Evolutionary conservation across 352 stramenopile genomes (phyloP).

Genomic region (Phytophthora idaei): DNA sequence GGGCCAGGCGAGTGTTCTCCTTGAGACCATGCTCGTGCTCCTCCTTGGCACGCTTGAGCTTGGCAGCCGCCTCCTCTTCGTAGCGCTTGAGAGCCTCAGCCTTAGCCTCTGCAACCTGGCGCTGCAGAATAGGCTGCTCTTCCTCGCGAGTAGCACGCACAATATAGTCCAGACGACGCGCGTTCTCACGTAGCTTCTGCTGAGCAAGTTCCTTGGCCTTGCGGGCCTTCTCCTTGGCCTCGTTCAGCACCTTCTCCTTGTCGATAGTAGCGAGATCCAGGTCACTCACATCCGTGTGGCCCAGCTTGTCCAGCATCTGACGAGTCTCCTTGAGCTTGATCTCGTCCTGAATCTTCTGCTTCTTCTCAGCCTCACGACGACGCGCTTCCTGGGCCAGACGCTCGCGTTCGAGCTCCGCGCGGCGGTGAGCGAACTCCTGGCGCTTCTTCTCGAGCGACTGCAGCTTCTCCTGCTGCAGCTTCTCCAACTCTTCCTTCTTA

Average conservation of each 20-base stretch:
- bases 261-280: conserved; percentile 79
- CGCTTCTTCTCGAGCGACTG: conserved; percentile 87
- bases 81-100: conserved; percentile 63
- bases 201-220: conserved; percentile 96
- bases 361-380: conserved; percentile 93
- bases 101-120: conserved; percentile 82
- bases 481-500: conserved; percentile 97
- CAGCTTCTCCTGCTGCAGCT: conserved; percentile 92
- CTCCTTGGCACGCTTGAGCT: conserved; percentile 80
- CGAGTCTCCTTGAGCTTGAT: conserved; percentile 93
- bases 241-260: conserved; percentile 86
- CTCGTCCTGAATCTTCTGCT: conserved; percentile 96
- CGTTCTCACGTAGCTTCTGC: conserved; percentile 92
- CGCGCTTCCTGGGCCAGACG: conserved; percentile 81
- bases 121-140: conserved; percentile 92
- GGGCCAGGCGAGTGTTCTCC: conserved; percentile 82
- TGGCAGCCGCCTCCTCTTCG: conserved; percentile 84
- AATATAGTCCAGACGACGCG: conserved; percentile 96
- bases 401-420: conserved; percentile 77
- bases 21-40: conserved; percentile 91
- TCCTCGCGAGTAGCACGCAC: conserved; percentile 96
- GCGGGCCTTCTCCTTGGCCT: conserved; percentile 94
- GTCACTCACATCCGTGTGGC: conserved; percentile 70
- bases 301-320: conserved; percentile 81
- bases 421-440: conserved; percentile 71